A percentile compares a stretch with the other conserved stretches of the same genome.
Conservation (phyloP, 768 basidiomycete genomes). For the Mycena chlorophos region DNA sequence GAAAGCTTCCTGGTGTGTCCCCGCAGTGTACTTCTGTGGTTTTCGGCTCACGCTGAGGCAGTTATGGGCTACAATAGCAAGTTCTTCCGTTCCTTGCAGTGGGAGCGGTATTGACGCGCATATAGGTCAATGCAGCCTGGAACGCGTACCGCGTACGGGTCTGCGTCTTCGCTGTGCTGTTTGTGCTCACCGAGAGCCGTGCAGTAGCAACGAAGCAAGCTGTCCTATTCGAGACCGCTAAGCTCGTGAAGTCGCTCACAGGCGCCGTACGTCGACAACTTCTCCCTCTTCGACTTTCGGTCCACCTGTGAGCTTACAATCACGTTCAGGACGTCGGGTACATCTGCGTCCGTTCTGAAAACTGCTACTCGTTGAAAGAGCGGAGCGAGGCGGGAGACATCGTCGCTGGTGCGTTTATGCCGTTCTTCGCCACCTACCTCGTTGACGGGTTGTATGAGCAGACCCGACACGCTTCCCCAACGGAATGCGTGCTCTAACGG, state of each 20-base stretch:
- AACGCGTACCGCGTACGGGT: slow-evolving; percentile 61
- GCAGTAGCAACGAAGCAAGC: slow-evolving; percentile 58
- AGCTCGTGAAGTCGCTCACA: slow-evolving; percentile 51
- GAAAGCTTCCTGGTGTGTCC: slow-evolving; percentile 38
- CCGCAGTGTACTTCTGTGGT: background rate
- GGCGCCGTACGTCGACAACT: slow-evolving; percentile 41
- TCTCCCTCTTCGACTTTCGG: too few relatives aligned
- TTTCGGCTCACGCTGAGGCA: slow-evolving; percentile 22
- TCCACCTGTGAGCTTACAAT: background rate
- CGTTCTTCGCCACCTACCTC: background rate
- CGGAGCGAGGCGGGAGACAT: slow-evolving; percentile 53
- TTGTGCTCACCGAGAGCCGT: slow-evolving; percentile 35
- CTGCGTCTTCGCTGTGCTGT: background rate
- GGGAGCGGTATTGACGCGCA: background rate
- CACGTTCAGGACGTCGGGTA: slow-evolving; percentile 57
- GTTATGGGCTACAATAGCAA: slow-evolving; percentile 67
- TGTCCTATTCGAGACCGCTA: slow-evolving; percentile 50
- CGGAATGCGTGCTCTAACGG: slow-evolving; percentile 58
- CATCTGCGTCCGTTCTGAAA: slow-evolving; percentile 59
- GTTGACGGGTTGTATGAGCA: slow-evolving; percentile 21
- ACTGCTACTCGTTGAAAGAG: slow-evolving; percentile 63
- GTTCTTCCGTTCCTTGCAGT: slow-evolving; percentile 23
- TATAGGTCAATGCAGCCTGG: slow-evolving; percentile 49
- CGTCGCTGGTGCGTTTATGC: slow-evolving; percentile 52
- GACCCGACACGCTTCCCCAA: slow-evolving; percentile 54